phyloP scores from a whole-genome alignment of 805 yeast genomes.

The Starmerella stellata region DNA sequence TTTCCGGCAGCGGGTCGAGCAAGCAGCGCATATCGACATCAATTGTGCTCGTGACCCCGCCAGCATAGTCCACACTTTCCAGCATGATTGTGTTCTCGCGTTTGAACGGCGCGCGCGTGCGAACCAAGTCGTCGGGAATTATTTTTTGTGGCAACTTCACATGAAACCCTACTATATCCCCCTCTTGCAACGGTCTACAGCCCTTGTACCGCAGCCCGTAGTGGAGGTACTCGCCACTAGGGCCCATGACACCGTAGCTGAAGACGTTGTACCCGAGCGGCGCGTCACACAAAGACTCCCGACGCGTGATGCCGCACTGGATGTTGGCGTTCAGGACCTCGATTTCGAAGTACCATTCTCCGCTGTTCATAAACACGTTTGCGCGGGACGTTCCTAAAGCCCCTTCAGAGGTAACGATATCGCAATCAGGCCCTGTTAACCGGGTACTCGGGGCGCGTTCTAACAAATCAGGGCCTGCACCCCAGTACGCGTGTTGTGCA shows the following conservation, averaged over 20 bases:
- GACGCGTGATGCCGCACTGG: constrained; percentile 62
- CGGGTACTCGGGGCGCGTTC: not conserved
- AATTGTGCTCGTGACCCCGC: constrained; percentile 51
- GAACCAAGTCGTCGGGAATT: constrained; percentile 13
- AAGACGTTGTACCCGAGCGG: constrained; percentile 94
- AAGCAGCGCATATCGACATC: constrained; percentile 29
- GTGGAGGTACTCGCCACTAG: constrained; percentile 53
- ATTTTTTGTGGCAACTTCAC: constrained; percentile 43
- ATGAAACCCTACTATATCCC: constrained; percentile 70
- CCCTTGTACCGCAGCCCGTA: constrained; percentile 45
- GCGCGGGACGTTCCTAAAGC: constrained; percentile 40
- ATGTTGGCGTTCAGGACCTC: constrained; percentile 39
- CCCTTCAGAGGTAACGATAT: not conserved
- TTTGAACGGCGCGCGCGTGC: constrained; percentile 79
- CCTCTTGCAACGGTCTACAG: constrained; percentile 44
- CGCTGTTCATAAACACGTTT: constrained; percentile 47
- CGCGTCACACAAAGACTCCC: constrained; percentile 79
- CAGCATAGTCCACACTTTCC: constrained; percentile 60
- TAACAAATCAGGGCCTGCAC: not conserved
- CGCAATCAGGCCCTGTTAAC: not conserved
- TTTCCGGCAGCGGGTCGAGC: constrained; percentile 11
- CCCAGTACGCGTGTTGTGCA: too few species aligned
- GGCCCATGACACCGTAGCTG: constrained; percentile 68
- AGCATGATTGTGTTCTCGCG: constrained; percentile 60
- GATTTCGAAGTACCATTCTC: constrained; percentile 77